These are phyloP conservation scores for Fomitopsis pinicola DNA, from an alignment of 1,284 basidiomycete species.

Conservation along the genomic window DNA sequence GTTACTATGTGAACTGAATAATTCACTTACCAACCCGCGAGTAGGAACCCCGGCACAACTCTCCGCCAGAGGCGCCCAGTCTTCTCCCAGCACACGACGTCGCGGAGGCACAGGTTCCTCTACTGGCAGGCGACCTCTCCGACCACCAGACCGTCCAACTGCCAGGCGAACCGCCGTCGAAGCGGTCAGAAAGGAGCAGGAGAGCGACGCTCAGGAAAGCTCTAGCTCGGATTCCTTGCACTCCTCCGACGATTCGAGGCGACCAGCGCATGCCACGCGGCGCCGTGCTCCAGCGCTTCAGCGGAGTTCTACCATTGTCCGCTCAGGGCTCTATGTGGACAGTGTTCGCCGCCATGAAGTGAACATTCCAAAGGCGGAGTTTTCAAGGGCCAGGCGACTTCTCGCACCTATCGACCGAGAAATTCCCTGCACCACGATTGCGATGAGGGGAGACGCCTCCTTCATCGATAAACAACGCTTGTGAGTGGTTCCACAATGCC, in stretches of 20 bases:
- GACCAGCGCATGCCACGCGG: neutral
- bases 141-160: neutral
- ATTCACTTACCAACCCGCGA: neutral
- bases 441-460: constrained; percentile 48
- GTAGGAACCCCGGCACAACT: neutral
- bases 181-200: neutral
- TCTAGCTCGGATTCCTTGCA: neutral
- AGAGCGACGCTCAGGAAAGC: neutral
- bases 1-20: neutral
- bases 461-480: constrained; percentile 38
- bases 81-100: neutral
- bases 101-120: neutral
- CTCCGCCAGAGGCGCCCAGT: neutral
- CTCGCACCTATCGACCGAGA: constrained; percentile 31
- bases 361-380: constrained; percentile 34
- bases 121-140: neutral
- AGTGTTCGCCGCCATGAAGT: constrained; percentile 17
- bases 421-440: constrained; percentile 40
- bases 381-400: constrained; percentile 39
- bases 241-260: neutral
- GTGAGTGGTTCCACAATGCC: constrained; percentile 17
- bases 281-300: neutral
- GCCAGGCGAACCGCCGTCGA: neutral
- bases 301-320: neutral
- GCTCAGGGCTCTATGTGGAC: neutral